Conservation (phyloP, 2,329 filamentous ascomycete genomes). For the Trichoderma simmonsii region DNA sequence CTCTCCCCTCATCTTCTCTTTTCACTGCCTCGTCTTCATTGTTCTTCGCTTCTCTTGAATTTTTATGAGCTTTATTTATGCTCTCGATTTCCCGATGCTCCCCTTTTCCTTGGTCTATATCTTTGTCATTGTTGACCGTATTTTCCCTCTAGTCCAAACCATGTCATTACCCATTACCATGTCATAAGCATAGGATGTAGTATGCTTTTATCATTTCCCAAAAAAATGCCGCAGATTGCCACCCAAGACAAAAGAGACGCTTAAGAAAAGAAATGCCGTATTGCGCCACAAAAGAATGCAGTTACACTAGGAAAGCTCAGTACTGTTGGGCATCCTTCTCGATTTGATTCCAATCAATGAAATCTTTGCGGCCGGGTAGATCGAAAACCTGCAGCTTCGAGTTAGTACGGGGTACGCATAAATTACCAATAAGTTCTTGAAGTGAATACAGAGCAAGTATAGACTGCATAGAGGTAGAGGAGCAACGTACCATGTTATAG, state of each 20-base stretch:
- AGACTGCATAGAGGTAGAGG: neutral
- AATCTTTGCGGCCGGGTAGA: neutral
- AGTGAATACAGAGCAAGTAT: neutral
- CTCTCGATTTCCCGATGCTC: neutral
- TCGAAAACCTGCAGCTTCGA: neutral
- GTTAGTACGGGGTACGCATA: neutral
- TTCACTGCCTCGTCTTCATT: neutral
- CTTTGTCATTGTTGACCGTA: neutral
- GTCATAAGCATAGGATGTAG: neutral
- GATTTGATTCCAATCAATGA: neutral
- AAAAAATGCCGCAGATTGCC: neutral
- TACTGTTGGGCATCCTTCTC: neutral
- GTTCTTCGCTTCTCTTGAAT: neutral
- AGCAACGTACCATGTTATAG: constrained; percentile 70
- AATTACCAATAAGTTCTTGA: neutral
- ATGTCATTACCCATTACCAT: neutral
- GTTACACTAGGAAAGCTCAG: neutral
- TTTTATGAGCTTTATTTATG: neutral
- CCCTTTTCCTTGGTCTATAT: neutral
- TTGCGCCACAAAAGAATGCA: neutral
- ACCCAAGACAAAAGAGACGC: neutral
- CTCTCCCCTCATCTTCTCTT: too few species aligned
- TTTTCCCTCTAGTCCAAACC: neutral
- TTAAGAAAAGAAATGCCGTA: neutral
- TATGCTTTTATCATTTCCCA: neutral